Evolutionary conservation across 192 early-diverging fungal genomes (phyloP).

Genomic region (Endogone sp.): DNA sequence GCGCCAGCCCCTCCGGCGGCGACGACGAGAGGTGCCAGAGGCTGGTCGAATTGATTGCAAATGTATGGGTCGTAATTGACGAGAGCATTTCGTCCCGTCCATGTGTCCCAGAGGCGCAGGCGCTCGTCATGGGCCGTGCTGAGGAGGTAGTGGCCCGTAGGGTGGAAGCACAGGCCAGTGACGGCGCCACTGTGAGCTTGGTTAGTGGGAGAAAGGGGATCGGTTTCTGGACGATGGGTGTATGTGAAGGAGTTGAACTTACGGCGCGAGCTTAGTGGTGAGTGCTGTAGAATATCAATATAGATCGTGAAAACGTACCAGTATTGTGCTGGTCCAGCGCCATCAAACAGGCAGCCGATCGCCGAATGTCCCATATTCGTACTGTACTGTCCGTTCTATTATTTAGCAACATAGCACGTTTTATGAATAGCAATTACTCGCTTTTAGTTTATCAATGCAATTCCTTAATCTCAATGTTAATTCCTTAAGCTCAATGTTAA

Average conservation of each 20-base stretch:
- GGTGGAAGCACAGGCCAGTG: constrained; percentile 64
- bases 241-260: not conserved
- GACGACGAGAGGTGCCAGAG: constrained; percentile 19
- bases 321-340: constrained; percentile 58
- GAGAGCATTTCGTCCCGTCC: constrained; percentile 49
- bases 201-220: constrained; percentile 29
- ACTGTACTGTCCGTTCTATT: constrained; percentile 59
- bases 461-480: too few relatives aligned
- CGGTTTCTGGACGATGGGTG: constrained; percentile 1
- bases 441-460: too few relatives aligned
- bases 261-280: too few relatives aligned
- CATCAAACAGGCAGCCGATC: constrained; percentile 58
- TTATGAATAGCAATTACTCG: constrained; percentile 9
- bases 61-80: constrained; percentile 36
- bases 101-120: constrained; percentile 64
- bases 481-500: too few relatives aligned
- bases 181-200: constrained; percentile 53
- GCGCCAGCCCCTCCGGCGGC: not conserved
- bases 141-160: constrained; percentile 55
- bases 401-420: constrained; percentile 3
- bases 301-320: constrained; percentile 15
- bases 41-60: constrained; percentile 32
- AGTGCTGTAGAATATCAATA: too few relatives aligned
- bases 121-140: constrained; percentile 56
- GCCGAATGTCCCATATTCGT: constrained; percentile 84